A percentile compares a stretch with the other conserved stretches of the same genome.
Conservation (phyloP, 345 rosid genomes). For the Limnanthes douglasii region DNA sequence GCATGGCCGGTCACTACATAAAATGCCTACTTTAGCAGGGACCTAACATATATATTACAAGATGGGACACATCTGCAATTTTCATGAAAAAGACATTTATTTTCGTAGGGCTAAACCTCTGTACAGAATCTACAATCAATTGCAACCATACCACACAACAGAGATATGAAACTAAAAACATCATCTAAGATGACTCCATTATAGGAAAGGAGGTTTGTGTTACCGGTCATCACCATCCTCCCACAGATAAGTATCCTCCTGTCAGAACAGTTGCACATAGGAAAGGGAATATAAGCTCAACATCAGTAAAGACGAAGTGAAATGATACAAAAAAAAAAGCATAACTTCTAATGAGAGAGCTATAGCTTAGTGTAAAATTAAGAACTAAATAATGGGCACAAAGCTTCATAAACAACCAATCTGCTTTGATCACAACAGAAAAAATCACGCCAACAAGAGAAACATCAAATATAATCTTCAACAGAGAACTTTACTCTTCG, state of each 20-base stretch:
- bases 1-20: too few species aligned
- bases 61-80: too few species aligned
- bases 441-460: neutral
- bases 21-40: too few species aligned
- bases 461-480: too few species aligned
- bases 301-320: neutral
- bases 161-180: neutral
- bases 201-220: neutral
- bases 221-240: constrained; percentile 92
- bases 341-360: neutral
- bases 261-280: constrained; percentile 6
- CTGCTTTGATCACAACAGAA: neutral
- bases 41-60: too few species aligned
- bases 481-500: too few species aligned
- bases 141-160: too few species aligned
- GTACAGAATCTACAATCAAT: too few species aligned
- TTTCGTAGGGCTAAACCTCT: too few species aligned
- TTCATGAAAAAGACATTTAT: too few species aligned
- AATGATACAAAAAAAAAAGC: neutral
- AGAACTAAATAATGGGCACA: too few species aligned
- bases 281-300: neutral
- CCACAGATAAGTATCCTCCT: constrained; percentile 96
- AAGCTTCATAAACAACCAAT: neutral
- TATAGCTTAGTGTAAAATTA: too few species aligned
- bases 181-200: neutral